Conservation (phyloP, 2,329 filamentous ascomycete species). For the Fusarium transvaalense region DNA sequence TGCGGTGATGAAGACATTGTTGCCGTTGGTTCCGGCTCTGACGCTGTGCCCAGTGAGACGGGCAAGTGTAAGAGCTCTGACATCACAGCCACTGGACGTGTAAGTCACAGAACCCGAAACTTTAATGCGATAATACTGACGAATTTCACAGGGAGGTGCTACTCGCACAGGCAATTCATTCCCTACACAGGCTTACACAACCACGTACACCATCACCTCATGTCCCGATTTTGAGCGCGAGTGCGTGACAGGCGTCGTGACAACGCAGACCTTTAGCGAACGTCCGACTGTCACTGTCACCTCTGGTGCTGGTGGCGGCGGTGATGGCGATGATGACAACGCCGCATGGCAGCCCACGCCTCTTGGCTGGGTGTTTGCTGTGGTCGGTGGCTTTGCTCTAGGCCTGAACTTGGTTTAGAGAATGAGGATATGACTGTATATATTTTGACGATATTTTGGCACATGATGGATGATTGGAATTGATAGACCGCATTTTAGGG, state of each 20-base stretch:
- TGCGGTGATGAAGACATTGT: conserved; percentile 57
- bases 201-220: conserved; percentile 48
- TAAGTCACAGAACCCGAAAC: neutral
- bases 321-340: conserved; percentile 26
- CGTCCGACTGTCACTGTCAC: conserved; percentile 42
- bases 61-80: conserved; percentile 55
- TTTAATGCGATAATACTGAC: neutral
- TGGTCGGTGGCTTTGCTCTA: conserved; percentile 40
- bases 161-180: conserved; percentile 19
- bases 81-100: conserved; percentile 26
- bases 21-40: conserved; percentile 50
- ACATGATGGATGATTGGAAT: conserved; percentile 31
- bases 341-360: conserved; percentile 36
- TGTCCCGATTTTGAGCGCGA: conserved; percentile 42
- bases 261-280: conserved; percentile 44
- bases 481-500: conserved; percentile 28
- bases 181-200: conserved; percentile 41
- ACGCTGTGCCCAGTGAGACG: conserved; percentile 51
- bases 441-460: conserved; percentile 23
- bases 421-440: conserved; percentile 25
- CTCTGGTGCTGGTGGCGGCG: conserved; percentile 15
- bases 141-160: conserved; percentile 10
- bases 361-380: conserved; percentile 37
- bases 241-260: conserved; percentile 46
- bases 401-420: conserved; percentile 46